phyloP scores from a whole-genome alignment of 1,284 basidiomycete genomes.

The Cryptococcus jaspeensis region DNA sequence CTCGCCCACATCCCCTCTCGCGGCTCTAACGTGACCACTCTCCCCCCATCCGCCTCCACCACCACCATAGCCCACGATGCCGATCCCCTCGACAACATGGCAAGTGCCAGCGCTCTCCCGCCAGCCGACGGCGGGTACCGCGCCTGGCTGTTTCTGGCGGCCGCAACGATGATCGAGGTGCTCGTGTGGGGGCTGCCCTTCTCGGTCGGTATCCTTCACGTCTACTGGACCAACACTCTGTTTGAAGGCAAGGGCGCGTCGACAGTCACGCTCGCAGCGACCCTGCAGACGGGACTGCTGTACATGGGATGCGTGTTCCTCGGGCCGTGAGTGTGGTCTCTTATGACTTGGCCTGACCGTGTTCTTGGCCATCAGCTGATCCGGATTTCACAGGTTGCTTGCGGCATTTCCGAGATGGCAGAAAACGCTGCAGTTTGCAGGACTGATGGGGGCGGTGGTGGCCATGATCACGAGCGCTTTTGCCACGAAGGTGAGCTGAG shows the following conservation, averaged over 20 bases:
- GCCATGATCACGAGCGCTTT: slow-evolving; percentile 42
- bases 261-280: slow-evolving; percentile 45
- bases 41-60: too few relatives aligned
- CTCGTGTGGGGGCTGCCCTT: slow-evolving; percentile 49
- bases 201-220: slow-evolving; percentile 45
- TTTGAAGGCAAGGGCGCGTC: slow-evolving; percentile 38
- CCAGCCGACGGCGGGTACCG: slow-evolving; percentile 44
- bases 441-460: slow-evolving; percentile 26
- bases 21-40: too few relatives aligned
- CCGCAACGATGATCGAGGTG: slow-evolving; percentile 42
- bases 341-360: not conserved
- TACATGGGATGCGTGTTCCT: slow-evolving; percentile 43
- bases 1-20: too few relatives aligned
- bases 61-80: too few relatives aligned
- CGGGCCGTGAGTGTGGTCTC: slow-evolving; percentile 38
- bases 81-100: too few relatives aligned
- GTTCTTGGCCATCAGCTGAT: not conserved
- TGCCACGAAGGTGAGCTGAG: slow-evolving; percentile 34
- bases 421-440: slow-evolving; percentile 28
- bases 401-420: slow-evolving; percentile 32
- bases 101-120: slow-evolving; percentile 21
- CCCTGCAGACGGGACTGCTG: slow-evolving; percentile 45
- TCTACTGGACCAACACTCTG: slow-evolving; percentile 44
- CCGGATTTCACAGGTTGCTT: slow-evolving; percentile 26
- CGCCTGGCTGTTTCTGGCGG: slow-evolving; percentile 48